Evolutionary conservation across 2,329 filamentous ascomycete species (phyloP).

Genomic region (Hymenoscyphus fraxineus): DNA sequence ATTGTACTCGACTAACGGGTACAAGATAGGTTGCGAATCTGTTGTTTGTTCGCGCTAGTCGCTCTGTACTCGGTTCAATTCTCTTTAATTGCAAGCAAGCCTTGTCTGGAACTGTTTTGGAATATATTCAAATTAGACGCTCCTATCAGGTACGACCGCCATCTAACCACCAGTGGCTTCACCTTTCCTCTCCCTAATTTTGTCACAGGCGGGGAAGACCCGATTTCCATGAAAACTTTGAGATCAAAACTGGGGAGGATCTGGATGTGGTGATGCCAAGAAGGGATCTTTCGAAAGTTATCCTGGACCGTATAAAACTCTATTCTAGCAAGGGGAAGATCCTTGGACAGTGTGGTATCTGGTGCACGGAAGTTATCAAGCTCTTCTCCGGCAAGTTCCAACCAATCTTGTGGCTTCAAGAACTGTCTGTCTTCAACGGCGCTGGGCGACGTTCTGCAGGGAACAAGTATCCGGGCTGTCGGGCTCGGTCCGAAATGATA

Average conservation of each 20-base stretch:
- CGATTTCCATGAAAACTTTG: not conserved
- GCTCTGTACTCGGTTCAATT: no score
- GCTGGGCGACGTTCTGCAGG: not conserved
- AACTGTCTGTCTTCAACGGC: not conserved
- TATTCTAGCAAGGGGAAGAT: not conserved
- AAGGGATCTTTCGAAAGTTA: not conserved
- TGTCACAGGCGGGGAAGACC: not conserved
- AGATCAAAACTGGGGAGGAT: not conserved
- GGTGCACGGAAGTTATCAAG: not conserved
- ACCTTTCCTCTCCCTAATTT: not conserved
- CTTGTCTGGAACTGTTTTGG: no score
- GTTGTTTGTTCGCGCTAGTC: no score
- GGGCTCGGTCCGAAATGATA: not conserved
- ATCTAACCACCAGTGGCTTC: not conserved
- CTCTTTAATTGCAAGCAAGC: no score
- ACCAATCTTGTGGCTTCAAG: not conserved
- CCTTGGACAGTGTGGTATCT: not conserved
- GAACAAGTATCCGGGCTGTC: not conserved
- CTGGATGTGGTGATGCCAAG: not conserved
- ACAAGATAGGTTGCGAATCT: no score
- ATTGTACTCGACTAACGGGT: no score
- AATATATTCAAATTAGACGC: no score
- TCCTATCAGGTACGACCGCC: not conserved
- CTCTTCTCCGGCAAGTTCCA: not conserved
- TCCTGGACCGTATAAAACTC: not conserved